Conservation (phyloP, 1,284 basidiomycete genomes). For the Mycosarcoma mackinlayi region DNA sequence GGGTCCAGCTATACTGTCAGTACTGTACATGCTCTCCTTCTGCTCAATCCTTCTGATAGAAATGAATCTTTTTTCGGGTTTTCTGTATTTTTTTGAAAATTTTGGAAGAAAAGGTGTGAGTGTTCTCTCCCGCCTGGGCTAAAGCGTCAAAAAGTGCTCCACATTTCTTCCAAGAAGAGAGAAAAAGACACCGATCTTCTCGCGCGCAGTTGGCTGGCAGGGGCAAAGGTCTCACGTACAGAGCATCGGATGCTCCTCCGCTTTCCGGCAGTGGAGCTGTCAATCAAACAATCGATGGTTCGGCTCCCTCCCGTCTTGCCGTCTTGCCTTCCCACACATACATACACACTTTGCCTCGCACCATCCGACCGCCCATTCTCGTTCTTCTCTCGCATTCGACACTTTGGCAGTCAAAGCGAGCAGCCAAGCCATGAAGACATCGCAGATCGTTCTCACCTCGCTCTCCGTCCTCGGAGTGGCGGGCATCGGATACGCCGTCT, state of each 20-base stretch:
- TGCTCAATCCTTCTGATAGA: too few species aligned
- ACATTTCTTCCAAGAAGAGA: constrained; percentile 9
- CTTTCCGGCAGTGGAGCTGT: constrained; percentile 1
- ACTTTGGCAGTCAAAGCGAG: not conserved
- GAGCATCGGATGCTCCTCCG: constrained; percentile 2
- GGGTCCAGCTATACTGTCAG: constrained; percentile 3
- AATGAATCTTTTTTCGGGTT: too few species aligned
- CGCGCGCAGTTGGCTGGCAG: constrained; percentile 3
- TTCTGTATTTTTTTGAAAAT: constrained; percentile 20
- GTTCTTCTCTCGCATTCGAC: not conserved
- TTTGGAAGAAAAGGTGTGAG: constrained; percentile 27
- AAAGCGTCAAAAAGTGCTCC: constrained; percentile 22
- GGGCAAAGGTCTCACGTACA: not conserved
- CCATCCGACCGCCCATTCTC: not conserved
- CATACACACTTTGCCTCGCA: too few species aligned
- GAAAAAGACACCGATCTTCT: constrained; percentile 14
- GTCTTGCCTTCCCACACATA: not conserved
- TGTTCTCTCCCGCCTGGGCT: not conserved
- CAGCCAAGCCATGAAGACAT: constrained; percentile 55
- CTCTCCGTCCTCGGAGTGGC: constrained; percentile 55
- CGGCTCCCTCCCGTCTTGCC: not conserved
- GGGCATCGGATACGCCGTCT: constrained; percentile 70
- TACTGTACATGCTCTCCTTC: not conserved
- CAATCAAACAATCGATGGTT: not conserved
- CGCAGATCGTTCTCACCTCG: constrained; percentile 45